Conservation (phyloP, 2,329 filamentous ascomycete species). For the Cladophialophora exuberans region DNA sequence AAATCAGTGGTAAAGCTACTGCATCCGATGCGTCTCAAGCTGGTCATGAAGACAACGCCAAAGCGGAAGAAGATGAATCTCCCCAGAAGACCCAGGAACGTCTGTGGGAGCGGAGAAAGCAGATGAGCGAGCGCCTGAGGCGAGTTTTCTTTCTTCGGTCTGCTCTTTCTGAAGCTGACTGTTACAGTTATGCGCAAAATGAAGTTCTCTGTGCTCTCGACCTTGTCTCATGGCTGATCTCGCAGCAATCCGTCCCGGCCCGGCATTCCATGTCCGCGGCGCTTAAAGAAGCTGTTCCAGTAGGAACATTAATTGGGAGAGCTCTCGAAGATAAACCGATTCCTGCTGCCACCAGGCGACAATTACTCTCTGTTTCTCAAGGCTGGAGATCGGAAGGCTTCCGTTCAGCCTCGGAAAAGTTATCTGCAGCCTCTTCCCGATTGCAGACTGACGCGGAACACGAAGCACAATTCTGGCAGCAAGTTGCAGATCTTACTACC, state of each 20-base stretch:
- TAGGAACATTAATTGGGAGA: slow-evolving; percentile 73
- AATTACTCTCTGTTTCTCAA: slow-evolving; percentile 57
- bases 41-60: slow-evolving; percentile 45
- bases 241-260: slow-evolving; percentile 76
- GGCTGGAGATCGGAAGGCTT: slow-evolving; percentile 82
- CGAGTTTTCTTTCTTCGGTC: slow-evolving; percentile 33
- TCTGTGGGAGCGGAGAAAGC: slow-evolving; percentile 48
- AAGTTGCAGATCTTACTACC: slow-evolving; percentile 78
- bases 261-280: slow-evolving; percentile 70
- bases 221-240: slow-evolving; percentile 79
- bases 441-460: slow-evolving; percentile 76
- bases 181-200: slow-evolving; percentile 47
- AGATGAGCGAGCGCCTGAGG: slow-evolving; percentile 49
- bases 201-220: slow-evolving; percentile 70
- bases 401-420: slow-evolving; percentile 71
- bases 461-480: slow-evolving; percentile 87
- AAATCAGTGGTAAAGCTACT: slow-evolving; percentile 57
- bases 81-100: slow-evolving; percentile 44
- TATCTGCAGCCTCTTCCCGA: slow-evolving; percentile 71
- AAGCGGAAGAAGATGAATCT: slow-evolving; percentile 38
- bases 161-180: slow-evolving; percentile 11
- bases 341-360: slow-evolving; percentile 58
- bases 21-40: slow-evolving; percentile 50
- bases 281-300: slow-evolving; percentile 71
- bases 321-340: slow-evolving; percentile 65